Evolutionary conservation across 768 basidiomycete genomes (phyloP).

Genomic region (Mycena chlorophos): DNA sequence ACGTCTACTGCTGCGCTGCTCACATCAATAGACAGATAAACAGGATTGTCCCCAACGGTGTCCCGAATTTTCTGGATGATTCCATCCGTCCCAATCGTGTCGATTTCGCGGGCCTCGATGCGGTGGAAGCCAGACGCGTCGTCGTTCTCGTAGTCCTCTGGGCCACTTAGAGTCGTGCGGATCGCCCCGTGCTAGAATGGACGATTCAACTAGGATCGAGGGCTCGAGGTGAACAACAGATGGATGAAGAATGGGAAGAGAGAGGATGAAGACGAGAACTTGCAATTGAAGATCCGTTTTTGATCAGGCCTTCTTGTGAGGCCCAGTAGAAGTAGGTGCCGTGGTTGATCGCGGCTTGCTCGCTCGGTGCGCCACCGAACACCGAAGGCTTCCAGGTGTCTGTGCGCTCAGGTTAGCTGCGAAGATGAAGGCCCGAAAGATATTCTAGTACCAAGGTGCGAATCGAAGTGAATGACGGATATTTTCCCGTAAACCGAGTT

Average conservation of each 20-base stretch:
- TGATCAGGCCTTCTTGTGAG: constrained; percentile 76
- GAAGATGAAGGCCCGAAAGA: constrained; percentile 67
- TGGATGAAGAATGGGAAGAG: constrained; percentile 12
- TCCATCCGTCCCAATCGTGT: constrained; percentile 73
- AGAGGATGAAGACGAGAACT: constrained; percentile 53
- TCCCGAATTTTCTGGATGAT: constrained; percentile 81
- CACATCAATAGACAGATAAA: constrained; percentile 79
- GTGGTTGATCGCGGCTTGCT: constrained; percentile 77
- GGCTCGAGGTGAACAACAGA: constrained; percentile 33
- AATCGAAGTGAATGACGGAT: constrained; percentile 85
- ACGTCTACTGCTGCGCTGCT: constrained; percentile 24
- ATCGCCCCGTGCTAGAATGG: constrained; percentile 79
- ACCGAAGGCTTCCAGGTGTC: constrained; percentile 78
- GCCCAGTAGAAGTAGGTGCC: constrained; percentile 94
- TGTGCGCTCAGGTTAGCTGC: constrained; percentile 15
- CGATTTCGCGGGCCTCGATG: constrained; percentile 84
- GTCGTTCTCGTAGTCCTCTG: constrained; percentile 76
- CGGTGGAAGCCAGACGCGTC: constrained; percentile 77
- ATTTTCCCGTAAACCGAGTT: constrained; percentile 77
- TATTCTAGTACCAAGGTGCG: constrained; percentile 63
- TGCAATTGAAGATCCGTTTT: constrained; percentile 80
- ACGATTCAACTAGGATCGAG: constrained; percentile 81
- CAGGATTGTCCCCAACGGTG: constrained; percentile 71
- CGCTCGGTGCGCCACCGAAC: constrained; percentile 72
- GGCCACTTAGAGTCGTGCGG: constrained; percentile 77